A percentile compares a stretch with the other conserved stretches of the same genome.
These are phyloP conservation scores for Microsporum audouinii DNA, from an alignment of 2,329 filamentous ascomycete genomes.

Conservation along the genomic window DNA sequence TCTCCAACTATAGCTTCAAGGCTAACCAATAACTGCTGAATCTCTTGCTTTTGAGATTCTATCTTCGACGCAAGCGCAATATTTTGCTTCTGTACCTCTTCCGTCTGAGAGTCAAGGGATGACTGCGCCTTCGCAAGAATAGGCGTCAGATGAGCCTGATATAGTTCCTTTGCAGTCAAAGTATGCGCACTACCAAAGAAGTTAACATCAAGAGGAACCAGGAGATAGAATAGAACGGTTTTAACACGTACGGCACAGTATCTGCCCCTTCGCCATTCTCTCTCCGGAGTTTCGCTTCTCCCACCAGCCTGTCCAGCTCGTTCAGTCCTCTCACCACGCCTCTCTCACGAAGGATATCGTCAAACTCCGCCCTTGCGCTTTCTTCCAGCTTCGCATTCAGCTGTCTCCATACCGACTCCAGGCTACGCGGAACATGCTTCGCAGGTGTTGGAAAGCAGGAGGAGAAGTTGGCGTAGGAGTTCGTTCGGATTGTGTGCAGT, in stretches of 20 bases:
- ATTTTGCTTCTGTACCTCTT: constrained; percentile 43
- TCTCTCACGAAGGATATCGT: constrained; percentile 46
- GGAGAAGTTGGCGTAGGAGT: constrained; percentile 50
- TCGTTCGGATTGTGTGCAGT: constrained; percentile 48
- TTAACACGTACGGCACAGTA: constrained; percentile 37
- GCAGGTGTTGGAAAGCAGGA: constrained; percentile 54
- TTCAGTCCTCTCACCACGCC: constrained; percentile 49
- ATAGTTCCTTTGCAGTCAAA: constrained; percentile 45
- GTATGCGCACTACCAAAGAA: constrained; percentile 43
- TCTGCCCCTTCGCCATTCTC: constrained; percentile 31
- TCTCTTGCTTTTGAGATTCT: constrained; percentile 44
- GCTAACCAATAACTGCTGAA: constrained; percentile 43
- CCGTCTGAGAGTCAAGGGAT: constrained; percentile 41
- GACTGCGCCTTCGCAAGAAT: constrained; percentile 42
- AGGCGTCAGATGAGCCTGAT: constrained; percentile 48
- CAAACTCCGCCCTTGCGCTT: constrained; percentile 48
- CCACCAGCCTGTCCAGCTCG: constrained; percentile 48
- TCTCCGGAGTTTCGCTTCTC: constrained; percentile 46
- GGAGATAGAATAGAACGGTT: background rate
- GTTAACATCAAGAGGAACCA: background rate
- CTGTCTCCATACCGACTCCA: constrained; percentile 48
- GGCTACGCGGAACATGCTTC: constrained; percentile 43
- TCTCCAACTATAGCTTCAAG: constrained; percentile 48
- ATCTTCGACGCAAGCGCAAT: constrained; percentile 42
- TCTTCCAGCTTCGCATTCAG: constrained; percentile 48